Evolutionary conservation across 2,329 filamentous ascomycete genomes (phyloP), one percentile per base, ranked within the genome.

Genomic region (Celoporthe dispersa): DNA sequence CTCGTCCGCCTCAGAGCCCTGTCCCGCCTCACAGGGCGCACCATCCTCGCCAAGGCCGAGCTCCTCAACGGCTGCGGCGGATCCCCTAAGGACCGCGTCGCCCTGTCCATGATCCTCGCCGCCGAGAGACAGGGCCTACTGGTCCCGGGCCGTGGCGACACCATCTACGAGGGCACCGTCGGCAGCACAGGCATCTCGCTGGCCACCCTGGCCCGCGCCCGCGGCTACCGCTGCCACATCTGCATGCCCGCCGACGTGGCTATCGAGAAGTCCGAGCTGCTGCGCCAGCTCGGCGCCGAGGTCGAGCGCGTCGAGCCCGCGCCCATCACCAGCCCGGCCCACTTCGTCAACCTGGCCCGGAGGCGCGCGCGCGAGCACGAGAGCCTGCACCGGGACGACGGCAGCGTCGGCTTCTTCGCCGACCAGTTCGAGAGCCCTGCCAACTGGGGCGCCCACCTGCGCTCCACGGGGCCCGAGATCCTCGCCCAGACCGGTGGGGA

Each of bases 241-340:
- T 98, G 94, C 84, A 98, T 99, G 94, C 95, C 96, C 63, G 90
- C 93, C 78, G 96, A 99, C 82, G 92, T 97, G 84, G 90, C 91
- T 69, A 83, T 85, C 69, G 96, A 99, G 80, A 99, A 99, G 81
- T 93, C 92, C 6, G 91, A 95, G 76, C 87, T 99, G 55, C 89
- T 99, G 60, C 87, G 91, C 74, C 95, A 96, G 78, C 89, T 99
- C 14, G 96, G 96, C 75, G 96, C 96, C 57, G 88, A 89, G n/a
- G 95, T 99, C 37, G 94, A 98, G 83, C 89, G 94, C 68, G 94
- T 99, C 2, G 88, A 91, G 7, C 94, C 96, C 16, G 94, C 94
- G 12, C 94, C 94, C 70, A 99, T 99, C 73, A 92, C 97, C n/a
- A 94, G 94, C 75, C 92, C 92, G 22, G 89, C 90, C 67, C 97